These are phyloP conservation scores for Lachnellula arida DNA, from an alignment of 2,329 filamentous ascomycete genomes.

Conservation along the genomic window DNA sequence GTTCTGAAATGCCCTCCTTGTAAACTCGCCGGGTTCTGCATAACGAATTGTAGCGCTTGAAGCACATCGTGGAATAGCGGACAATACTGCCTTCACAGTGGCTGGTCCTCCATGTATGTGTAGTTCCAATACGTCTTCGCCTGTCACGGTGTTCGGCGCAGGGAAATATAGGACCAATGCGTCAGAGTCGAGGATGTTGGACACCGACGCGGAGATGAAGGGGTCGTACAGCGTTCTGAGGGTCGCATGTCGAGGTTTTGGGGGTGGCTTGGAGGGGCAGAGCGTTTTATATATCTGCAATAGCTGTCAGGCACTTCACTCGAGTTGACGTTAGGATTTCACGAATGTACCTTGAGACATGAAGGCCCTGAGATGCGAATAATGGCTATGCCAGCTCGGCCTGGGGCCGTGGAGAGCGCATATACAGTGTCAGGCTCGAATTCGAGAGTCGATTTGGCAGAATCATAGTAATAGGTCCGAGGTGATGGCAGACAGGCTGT, in stretches of 20 bases:
- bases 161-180: slow-evolving; percentile 66
- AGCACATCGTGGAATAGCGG: slow-evolving; percentile 61
- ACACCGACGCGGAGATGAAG: slow-evolving; percentile 56
- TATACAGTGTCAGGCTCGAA: slow-evolving; percentile 64
- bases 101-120: slow-evolving; percentile 92
- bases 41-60: slow-evolving; percentile 58
- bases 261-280: slow-evolving; percentile 50
- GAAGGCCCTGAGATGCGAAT: slow-evolving; percentile 80
- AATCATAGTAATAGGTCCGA: background rate
- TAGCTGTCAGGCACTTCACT: slow-evolving; percentile 4
- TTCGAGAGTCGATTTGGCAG: background rate
- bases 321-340: slow-evolving; percentile 3
- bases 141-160: slow-evolving; percentile 76
- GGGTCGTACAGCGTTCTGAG: slow-evolving; percentile 54
- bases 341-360: slow-evolving; percentile 55
- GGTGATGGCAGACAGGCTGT: background rate
- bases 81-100: slow-evolving; percentile 79
- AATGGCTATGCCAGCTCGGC: slow-evolving; percentile 84
- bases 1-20: slow-evolving; percentile 84
- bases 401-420: slow-evolving; percentile 81
- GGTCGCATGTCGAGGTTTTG: slow-evolving; percentile 56
- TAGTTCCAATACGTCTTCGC: slow-evolving; percentile 86
- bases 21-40: slow-evolving; percentile 94
- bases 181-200: slow-evolving; percentile 55
- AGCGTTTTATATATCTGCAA: slow-evolving; percentile 59